A percentile compares a stretch with the other conserved stretches of the same genome.
Conservation (phyloP, 2,329 filamentous ascomycete genomes). For the Polytolypa hystricis region DNA sequence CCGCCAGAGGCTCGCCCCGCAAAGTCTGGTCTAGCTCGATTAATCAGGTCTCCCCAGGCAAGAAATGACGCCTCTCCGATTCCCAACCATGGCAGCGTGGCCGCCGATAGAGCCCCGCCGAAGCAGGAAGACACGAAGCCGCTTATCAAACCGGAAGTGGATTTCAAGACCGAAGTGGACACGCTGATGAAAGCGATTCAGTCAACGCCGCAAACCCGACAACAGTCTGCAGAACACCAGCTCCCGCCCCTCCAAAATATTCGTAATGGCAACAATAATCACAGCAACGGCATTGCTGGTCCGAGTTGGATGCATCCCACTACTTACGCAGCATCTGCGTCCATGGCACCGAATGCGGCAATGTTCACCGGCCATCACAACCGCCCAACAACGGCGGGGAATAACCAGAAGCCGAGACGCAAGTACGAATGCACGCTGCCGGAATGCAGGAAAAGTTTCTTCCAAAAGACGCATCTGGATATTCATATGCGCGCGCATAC, state of each 20-base stretch:
- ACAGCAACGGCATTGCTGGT: slow-evolving; percentile 11
- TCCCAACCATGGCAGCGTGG: slow-evolving; percentile 5
- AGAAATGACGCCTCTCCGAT: slow-evolving; percentile 10
- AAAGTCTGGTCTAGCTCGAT: slow-evolving; percentile 25
- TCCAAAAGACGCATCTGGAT: slow-evolving; percentile 84
- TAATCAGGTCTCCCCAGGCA: slow-evolving; percentile 11
- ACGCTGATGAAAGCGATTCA: slow-evolving; percentile 84
- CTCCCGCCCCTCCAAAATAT: slow-evolving; percentile 25
- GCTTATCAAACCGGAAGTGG: slow-evolving; percentile 37
- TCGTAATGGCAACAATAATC: slow-evolving; percentile 16
- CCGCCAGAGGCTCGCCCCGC: slow-evolving; percentile 28
- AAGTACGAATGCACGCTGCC: slow-evolving; percentile 66
- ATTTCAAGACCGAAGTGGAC: slow-evolving; percentile 75
- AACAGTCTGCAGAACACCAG: slow-evolving; percentile 19
- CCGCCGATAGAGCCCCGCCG: not conserved
- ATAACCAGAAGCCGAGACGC: slow-evolving; percentile 37
- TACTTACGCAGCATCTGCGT: too few species aligned
- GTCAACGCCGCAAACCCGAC: slow-evolving; percentile 38
- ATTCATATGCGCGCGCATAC: slow-evolving; percentile 85
- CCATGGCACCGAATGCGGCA: too few species aligned
- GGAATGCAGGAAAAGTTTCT: slow-evolving; percentile 70
- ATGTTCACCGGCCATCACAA: slow-evolving; percentile 23
- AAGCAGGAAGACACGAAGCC: not conserved
- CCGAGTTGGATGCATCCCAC: slow-evolving; percentile 11
- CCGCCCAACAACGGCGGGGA: too few species aligned